Base-by-base conservation (phyloP, 2,329 filamentous ascomycete genomes). In the Xylariaceae sp. region DNA sequence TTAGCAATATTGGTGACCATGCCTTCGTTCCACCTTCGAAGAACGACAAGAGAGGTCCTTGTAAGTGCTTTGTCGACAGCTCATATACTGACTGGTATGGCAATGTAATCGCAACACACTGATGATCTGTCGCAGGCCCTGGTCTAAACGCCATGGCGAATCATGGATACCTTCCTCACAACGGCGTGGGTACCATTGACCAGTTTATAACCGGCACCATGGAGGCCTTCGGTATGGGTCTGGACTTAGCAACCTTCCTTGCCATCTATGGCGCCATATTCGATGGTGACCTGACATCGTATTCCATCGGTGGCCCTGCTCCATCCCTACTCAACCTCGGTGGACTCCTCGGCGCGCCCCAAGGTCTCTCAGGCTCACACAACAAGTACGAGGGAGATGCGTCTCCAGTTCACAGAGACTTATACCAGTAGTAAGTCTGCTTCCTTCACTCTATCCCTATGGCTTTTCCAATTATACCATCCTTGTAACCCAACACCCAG, bases 391-490 rank as follows among this genome's bases (percentile, higher is more conserved):
- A 48, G 13, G 45, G 45, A 16, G 50, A 52, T 22, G 5, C 22
- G 18, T 52, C 50, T 10, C 50, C 45, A 17, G 18, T 52, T 34
- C 34, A 48, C 13, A 41, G 45, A n/a, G 47, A 53, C 28, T 47
- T 53, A 50, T 53, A 53, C 16, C 51, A 49, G 19, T 53, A 53
- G 51, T 53, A 34, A 42, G 51, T 34, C 36, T 33, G n/a, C 5
- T 13, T 9, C 34, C 34, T 16, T 38, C 16, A 14, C 9, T 38
- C 5, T 10, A 3, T 38, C n/a, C 16, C 34, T 38, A 13, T 10
- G 5, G 5, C 9, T 9, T 10, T 38, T 10, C 9, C 34, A 43
- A 3, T 4, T 28, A 13, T 43, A 16, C 41, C 3, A n/a, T 28
- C 13, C 13, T 6, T 12, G 14, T 13, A 43, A 14, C 41, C 22